These are phyloP conservation scores for Parmelia sp. DNA, from an alignment of 495 filamentous ascomycete species.

Conservation along the genomic window DNA sequence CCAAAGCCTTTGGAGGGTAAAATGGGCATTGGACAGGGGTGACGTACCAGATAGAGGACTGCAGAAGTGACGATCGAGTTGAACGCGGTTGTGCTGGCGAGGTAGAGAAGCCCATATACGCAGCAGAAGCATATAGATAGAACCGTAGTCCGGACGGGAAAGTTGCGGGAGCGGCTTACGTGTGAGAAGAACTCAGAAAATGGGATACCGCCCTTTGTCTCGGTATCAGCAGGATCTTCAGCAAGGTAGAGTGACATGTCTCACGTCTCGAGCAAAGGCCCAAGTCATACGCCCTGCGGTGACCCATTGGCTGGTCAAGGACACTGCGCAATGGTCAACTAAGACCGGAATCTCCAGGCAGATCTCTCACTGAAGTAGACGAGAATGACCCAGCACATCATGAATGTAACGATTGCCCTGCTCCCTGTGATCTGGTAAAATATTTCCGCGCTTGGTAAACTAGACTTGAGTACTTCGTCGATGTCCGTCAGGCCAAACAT, in stretches of 20 bases:
- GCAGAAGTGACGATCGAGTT: constrained; percentile 38
- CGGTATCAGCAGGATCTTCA: background rate
- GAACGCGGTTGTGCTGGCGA: constrained; percentile 39
- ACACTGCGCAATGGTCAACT: constrained; percentile 15
- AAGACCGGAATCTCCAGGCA: no score
- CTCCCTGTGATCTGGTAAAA: constrained; percentile 32
- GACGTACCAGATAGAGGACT: constrained; percentile 29
- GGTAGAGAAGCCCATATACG: constrained; percentile 37
- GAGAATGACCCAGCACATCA: constrained; percentile 31
- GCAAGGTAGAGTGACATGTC: background rate
- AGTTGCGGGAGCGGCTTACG: constrained; percentile 23
- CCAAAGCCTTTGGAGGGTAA: background rate
- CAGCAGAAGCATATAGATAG: constrained; percentile 28
- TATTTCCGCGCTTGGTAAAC: constrained; percentile 28
- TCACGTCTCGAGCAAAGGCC: constrained; percentile 37
- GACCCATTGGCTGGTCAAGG: constrained; percentile 31
- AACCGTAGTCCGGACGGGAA: constrained; percentile 32
- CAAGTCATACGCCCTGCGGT: constrained; percentile 34
- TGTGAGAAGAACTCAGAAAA: constrained; percentile 28
- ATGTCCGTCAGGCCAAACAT: constrained; percentile 34
- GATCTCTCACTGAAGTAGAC: constrained; percentile 30
- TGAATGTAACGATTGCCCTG: constrained; percentile 26
- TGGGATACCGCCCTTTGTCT: constrained; percentile 23
- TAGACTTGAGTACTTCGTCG: constrained; percentile 26
- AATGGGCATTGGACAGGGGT: no score